These are phyloP conservation scores for Fibroporia radiculosa DNA, from an alignment of 768 basidiomycete genomes.

Conservation along the genomic window DNA sequence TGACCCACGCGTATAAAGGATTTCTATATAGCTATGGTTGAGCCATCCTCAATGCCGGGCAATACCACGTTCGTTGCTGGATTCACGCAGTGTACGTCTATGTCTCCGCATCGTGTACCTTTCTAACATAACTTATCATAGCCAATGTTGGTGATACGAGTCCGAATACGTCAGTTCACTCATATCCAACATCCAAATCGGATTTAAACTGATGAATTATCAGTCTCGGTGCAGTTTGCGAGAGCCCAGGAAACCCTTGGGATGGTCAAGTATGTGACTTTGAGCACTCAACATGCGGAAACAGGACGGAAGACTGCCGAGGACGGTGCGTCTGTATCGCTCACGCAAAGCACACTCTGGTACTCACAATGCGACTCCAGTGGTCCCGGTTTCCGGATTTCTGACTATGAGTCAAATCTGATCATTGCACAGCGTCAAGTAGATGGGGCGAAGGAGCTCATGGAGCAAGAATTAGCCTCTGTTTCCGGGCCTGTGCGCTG, in stretches of 20 bases:
- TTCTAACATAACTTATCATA: slow-evolving; percentile 19
- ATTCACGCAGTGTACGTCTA: slow-evolving; percentile 57
- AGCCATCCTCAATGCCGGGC: slow-evolving; percentile 61
- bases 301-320: slow-evolving; percentile 57
- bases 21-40: slow-evolving; percentile 41
- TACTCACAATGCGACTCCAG: slow-evolving; percentile 24
- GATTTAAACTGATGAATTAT: not conserved
- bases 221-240: slow-evolving; percentile 67
- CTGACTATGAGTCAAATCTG: slow-evolving; percentile 68
- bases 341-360: slow-evolving; percentile 1
- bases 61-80: slow-evolving; percentile 66
- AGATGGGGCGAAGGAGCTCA: slow-evolving; percentile 56
- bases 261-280: slow-evolving; percentile 65
- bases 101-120: slow-evolving; percentile 1
- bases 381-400: slow-evolving; percentile 68
- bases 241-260: slow-evolving; percentile 61
- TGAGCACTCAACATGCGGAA: slow-evolving; percentile 70
- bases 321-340: slow-evolving; percentile 42
- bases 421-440: slow-evolving; percentile 69
- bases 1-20: not conserved
- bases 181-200: not conserved
- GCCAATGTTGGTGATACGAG: slow-evolving; percentile 79
- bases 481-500: slow-evolving; percentile 58
- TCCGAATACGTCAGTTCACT: slow-evolving; percentile 60
- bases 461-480: slow-evolving; percentile 37